phyloP scores from a whole-genome alignment of 192 early-diverging fungal genomes.

The Phycomyces nitens region DNA sequence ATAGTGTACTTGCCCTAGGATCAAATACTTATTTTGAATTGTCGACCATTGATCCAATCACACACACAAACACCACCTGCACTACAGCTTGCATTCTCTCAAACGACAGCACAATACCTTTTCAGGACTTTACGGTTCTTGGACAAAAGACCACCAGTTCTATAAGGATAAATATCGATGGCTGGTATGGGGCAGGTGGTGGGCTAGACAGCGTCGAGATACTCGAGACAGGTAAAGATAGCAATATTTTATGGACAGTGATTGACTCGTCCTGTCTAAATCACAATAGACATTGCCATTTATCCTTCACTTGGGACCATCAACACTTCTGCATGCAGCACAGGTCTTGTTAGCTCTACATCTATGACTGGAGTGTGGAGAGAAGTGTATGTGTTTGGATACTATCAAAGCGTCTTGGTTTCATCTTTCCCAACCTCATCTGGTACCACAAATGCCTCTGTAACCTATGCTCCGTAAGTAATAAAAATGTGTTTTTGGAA shows the following conservation, averaged over 20 bases:
- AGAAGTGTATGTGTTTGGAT: constrained; percentile 18
- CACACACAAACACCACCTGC: constrained; percentile 38
- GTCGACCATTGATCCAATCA: constrained; percentile 58
- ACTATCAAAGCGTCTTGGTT: constrained; percentile 23
- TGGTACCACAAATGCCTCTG: constrained; percentile 8
- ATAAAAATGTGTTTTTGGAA: neutral
- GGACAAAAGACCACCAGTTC: constrained; percentile 43
- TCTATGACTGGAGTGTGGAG: constrained; percentile 22
- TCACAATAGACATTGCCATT: constrained; percentile 20
- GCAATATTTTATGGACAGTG: too few species aligned
- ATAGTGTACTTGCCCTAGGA: constrained; percentile 52
- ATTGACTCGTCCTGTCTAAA: too few species aligned
- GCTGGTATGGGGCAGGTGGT: constrained; percentile 33
- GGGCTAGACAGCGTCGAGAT: constrained; percentile 27
- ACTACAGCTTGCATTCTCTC: constrained; percentile 33
- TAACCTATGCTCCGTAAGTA: constrained; percentile 30
- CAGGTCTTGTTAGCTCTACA: constrained; percentile 5
- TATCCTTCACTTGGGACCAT: constrained; percentile 5
- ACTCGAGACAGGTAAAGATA: constrained; percentile 30
- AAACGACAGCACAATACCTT: constrained; percentile 21
- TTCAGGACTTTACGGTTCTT: constrained; percentile 43
- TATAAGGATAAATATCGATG: constrained; percentile 45
- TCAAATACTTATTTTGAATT: constrained; percentile 57
- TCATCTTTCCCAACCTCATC: constrained; percentile 9
- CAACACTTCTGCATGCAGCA: constrained; percentile 3